Percentiles rank a stretch among this genome's conserved stretches.
These are phyloP conservation scores for Globisporangium apiculatum DNA, from an alignment of 352 stramenopile genomes.

Conservation along the genomic window DNA sequence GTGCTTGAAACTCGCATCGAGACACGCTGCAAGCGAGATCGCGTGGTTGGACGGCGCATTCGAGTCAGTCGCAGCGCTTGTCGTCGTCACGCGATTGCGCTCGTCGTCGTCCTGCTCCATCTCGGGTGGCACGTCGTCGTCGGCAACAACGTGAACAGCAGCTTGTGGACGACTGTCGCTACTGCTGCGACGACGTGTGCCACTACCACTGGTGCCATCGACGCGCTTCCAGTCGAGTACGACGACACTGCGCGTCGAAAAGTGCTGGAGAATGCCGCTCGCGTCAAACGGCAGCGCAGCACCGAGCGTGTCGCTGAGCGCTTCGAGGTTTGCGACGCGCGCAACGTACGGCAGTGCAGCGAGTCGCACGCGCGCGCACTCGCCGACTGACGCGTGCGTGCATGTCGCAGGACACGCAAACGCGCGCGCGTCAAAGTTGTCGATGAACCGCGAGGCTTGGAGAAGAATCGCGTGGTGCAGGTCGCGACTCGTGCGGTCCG, in stretches of 20 bases:
- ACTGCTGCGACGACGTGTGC: background rate
- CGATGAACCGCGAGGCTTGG: slow-evolving; percentile 55
- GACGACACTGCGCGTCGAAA: slow-evolving; percentile 68
- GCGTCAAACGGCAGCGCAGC: slow-evolving; percentile 34
- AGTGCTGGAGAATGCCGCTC: slow-evolving; percentile 58
- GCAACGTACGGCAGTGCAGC: slow-evolving; percentile 40
- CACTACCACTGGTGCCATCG: too few species aligned
- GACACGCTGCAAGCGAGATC: slow-evolving; percentile 52
- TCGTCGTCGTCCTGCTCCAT: slow-evolving; percentile 11
- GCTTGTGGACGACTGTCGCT: slow-evolving; percentile 2
- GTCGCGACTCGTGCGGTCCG: slow-evolving; percentile 51
- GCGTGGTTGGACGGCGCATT: slow-evolving; percentile 15
- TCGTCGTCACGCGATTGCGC: background rate
- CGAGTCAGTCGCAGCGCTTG: background rate
- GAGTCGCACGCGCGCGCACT: slow-evolving; percentile 2
- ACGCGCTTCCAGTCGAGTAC: slow-evolving; percentile 56
- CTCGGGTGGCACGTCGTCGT: slow-evolving; percentile 28
- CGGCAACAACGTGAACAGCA: slow-evolving; percentile 19
- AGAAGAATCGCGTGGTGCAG: slow-evolving; percentile 61
- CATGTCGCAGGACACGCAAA: background rate
- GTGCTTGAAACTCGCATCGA: slow-evolving; percentile 63
- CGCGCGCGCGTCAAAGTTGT: slow-evolving; percentile 10
- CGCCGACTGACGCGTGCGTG: slow-evolving; percentile 3
- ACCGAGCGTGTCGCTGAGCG: slow-evolving; percentile 32
- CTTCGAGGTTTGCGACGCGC: slow-evolving; percentile 53